Percentiles rank a stretch among this genome's conserved stretches.
Evolutionary conservation across 768 basidiomycete species (phyloP).

Genomic region (Podaxis sp.): DNA sequence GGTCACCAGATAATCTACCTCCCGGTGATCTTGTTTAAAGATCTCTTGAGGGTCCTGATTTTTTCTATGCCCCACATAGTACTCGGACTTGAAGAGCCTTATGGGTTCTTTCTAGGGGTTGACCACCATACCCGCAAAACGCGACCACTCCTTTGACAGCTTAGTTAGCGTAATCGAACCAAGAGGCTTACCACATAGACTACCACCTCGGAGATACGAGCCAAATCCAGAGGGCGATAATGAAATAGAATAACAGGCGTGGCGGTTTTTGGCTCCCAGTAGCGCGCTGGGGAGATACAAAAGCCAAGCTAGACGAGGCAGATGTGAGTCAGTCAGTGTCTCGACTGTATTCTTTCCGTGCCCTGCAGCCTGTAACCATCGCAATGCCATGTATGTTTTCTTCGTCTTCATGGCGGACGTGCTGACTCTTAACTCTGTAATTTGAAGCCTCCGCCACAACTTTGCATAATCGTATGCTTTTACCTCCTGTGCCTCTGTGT

Average conservation of each 20-base stretch:
- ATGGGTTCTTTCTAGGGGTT: conserved; percentile 4
- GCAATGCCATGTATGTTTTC: conserved; percentile 23
- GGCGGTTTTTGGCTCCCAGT: not conserved
- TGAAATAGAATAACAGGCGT: not conserved
- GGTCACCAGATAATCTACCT: conserved; percentile 11
- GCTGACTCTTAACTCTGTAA: conserved; percentile 5
- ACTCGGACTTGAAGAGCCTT: not conserved
- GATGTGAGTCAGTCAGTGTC: not conserved
- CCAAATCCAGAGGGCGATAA: not conserved
- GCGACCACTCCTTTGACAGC: conserved; percentile 2
- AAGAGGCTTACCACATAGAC: not conserved
- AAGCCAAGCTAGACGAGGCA: not conserved
- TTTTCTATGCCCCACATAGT: not conserved
- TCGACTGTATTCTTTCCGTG: not conserved
- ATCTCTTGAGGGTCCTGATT: not conserved
- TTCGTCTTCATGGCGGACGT: not conserved
- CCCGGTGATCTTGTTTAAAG: conserved; percentile 1
- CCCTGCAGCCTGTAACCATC: conserved; percentile 3
- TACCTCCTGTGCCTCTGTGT: not conserved
- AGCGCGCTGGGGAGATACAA: not conserved
- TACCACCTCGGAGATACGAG: not conserved
- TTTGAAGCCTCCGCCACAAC: conserved; percentile 28
- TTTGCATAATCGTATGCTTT: conserved; percentile 47
- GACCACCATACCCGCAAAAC: not conserved
- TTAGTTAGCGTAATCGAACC: not conserved